A percentile compares a stretch with the other conserved stretches of the same genome.
Evolutionary conservation across 2,329 filamentous ascomycete genomes (phyloP).

Genomic region (Colletotrichum lini): DNA sequence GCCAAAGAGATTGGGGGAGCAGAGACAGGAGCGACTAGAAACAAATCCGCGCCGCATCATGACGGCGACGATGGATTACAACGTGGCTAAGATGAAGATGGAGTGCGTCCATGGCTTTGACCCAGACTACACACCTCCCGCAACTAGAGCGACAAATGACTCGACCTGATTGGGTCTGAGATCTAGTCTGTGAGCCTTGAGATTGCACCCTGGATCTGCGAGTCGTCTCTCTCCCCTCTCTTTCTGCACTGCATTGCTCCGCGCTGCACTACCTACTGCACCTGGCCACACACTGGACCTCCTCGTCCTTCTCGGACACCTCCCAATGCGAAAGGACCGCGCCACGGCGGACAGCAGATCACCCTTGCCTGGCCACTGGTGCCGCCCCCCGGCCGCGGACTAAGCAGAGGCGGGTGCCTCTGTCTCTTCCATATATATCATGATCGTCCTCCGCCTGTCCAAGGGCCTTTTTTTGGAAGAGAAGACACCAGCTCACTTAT

Average conservation of each 20-base stretch:
- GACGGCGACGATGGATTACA: slow-evolving; percentile 35
- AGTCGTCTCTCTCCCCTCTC: background rate
- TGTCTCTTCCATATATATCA: slow-evolving; percentile 41
- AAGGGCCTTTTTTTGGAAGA: background rate
- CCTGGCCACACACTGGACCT: slow-evolving; percentile 22
- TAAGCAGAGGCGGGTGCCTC: slow-evolving; percentile 25
- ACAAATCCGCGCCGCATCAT: slow-evolving; percentile 27
- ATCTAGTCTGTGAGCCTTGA: slow-evolving; percentile 36
- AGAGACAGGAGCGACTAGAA: slow-evolving; percentile 39
- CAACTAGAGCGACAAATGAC: slow-evolving; percentile 31
- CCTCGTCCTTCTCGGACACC: slow-evolving; percentile 31
- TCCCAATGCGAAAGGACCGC: slow-evolving; percentile 36
- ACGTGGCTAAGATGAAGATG: slow-evolving; percentile 37
- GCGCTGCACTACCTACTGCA: slow-evolving; percentile 7
- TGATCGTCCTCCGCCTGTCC: slow-evolving; percentile 36
- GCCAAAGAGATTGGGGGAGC: slow-evolving; percentile 37
- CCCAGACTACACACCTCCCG: slow-evolving; percentile 35
- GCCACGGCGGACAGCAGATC: slow-evolving; percentile 37
- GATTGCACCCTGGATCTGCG: slow-evolving; percentile 33
- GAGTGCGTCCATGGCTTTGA: slow-evolving; percentile 35
- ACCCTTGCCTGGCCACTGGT: slow-evolving; percentile 23
- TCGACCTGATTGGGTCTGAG: slow-evolving; percentile 26
- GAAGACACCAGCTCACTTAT: slow-evolving; percentile 37
- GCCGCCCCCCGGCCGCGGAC: slow-evolving; percentile 19
- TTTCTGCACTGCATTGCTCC: slow-evolving; percentile 18